Base-by-base conservation (phyloP, 106 monocot species). In the Triglochin maritima region DNA sequence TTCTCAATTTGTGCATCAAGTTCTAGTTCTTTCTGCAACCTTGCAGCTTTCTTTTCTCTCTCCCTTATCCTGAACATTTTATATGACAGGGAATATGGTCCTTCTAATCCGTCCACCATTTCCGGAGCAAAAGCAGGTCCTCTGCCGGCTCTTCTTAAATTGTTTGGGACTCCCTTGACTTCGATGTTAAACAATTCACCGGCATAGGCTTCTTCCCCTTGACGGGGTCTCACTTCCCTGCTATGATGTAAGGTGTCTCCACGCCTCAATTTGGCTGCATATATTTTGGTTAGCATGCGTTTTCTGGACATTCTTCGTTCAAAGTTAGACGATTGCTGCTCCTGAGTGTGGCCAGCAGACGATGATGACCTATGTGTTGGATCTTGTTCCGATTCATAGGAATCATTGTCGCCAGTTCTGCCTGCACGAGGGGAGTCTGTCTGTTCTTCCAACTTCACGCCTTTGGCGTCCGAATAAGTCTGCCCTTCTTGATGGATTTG, bases 1-100 rank as follows among this genome's bases (percentile, higher is more conserved):
- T 58, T 59, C 29, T 46, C 47, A 60, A 70, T 70, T 10, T 70
- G 70, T 6, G 70, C 60, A 60, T 70, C 59, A 60, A 70, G 70
- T 50, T 70, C 70, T 60, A 70, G 15, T 56, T 70, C 70, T 50
- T 70, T 60, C 13, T 29, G 53, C 48, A 60, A 9, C 47, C 69
- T 69, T 50, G 69, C 57, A 2, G 69, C 69, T 50, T 56, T 70
- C 60, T 70, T 17, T 41, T 59, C 70, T 60, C 48, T 70, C 70
- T 70, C 70, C 9, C 60, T 70, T 17, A 17, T 48, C 49, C 46
- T 70, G 41, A 70, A 49, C 47, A 15, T 49, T 8, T 8, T 29
- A 56, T 70, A 70, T 3, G 47, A 70, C 16, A 47, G 60, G 17
- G 70, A 70, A 46, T 15, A 50, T 47, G 48, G 7, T 17, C 17